phyloP scores from a whole-genome alignment of 2,329 filamentous ascomycete species.

The Fusarium marasasianum region DNA sequence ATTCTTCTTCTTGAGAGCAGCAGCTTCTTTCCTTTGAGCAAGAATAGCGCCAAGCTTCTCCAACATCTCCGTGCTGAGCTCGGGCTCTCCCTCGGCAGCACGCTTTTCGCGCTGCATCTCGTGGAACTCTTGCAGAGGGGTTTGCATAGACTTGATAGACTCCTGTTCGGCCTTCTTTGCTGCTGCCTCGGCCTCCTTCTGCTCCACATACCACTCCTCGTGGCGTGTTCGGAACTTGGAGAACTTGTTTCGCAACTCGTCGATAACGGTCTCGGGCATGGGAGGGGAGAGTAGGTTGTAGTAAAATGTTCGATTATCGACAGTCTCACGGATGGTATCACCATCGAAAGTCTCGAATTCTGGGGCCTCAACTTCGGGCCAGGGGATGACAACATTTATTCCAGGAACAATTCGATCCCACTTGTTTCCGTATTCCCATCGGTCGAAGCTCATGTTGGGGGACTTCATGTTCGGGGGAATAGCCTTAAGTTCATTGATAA shows the following conservation, averaged over 20 bases:
- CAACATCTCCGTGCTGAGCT: conserved; percentile 67
- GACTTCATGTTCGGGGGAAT: conserved; percentile 59
- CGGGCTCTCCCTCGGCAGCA: conserved; percentile 63
- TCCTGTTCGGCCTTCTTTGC: conserved; percentile 51
- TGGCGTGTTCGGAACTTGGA: conserved; percentile 84
- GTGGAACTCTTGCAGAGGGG: conserved; percentile 69
- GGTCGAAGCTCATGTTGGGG: conserved; percentile 53
- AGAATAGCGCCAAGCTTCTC: conserved; percentile 71
- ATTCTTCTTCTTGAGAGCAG: conserved; percentile 50
- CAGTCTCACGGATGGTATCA: conserved; percentile 81
- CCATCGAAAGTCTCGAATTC: conserved; percentile 62
- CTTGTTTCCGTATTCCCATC: conserved; percentile 53
- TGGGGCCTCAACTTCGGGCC: conserved; percentile 68
- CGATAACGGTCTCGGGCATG: conserved; percentile 79
- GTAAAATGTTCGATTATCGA: conserved; percentile 78
- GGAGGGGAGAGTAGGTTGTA: conserved; percentile 82
- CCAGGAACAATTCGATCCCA: conserved; percentile 73
- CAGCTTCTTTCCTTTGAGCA: conserved; percentile 60
- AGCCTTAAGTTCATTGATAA: conserved; percentile 76
- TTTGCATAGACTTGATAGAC: conserved; percentile 55
- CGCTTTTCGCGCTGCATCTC: conserved; percentile 62
- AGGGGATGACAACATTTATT: conserved; percentile 77
- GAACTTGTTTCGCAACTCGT: conserved; percentile 87
- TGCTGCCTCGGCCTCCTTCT: conserved; percentile 68
- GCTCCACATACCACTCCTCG: conserved; percentile 75